Base-by-base conservation (phyloP, 2,329 filamentous ascomycete species). In the Stromatinia cepivora region DNA sequence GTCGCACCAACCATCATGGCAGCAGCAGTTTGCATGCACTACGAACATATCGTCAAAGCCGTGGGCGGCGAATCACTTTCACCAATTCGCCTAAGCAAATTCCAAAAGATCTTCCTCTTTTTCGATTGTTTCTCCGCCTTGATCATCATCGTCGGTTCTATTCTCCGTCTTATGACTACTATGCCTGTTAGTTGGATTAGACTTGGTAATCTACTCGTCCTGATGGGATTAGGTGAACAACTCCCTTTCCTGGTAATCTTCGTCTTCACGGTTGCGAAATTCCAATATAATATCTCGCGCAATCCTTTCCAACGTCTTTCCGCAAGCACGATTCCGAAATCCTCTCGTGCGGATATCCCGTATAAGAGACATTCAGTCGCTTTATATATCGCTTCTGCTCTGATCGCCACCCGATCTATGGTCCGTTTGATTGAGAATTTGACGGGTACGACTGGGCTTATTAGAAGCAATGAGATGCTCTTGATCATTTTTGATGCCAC, bases 1-100 rank as follows among this genome's bases (percentile, higher is more conserved):
- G 52, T 56, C 20, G 39, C 64, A 13, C 64, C 64, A 57, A 66
- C 64, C 17, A 34, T 66, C 28, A 66, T 66, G 52, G 48, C 52
- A 36, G 64, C 64, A 48, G 48, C 52, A 45, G 25, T 66, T 28
- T 66, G 57, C 11, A 66, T 66, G 64, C 57, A 66, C 50, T 66
- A 66, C 42, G 64, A 66, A 42, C 64, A 34, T 4, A 45, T 66
- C 20, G 52, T 66, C 36, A 56, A 36, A 36, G 64, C 36, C 3
- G 52, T 66, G 1, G 52, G 50, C 17, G 64, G 64, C 4, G 52
- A 66, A 56, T 22, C 25, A 36, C 52, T 36, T 8, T 66, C 64
- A 6, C 52, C 52, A 31, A 56, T 66, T 8, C 52, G 64, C 10
- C 64, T 66, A 17, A 66, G 52, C 39, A 25, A 39, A 31, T 66